These are phyloP conservation scores for Rhynchosporium graminicola DNA, from an alignment of 2,329 filamentous ascomycete species.

Conservation along the genomic window DNA sequence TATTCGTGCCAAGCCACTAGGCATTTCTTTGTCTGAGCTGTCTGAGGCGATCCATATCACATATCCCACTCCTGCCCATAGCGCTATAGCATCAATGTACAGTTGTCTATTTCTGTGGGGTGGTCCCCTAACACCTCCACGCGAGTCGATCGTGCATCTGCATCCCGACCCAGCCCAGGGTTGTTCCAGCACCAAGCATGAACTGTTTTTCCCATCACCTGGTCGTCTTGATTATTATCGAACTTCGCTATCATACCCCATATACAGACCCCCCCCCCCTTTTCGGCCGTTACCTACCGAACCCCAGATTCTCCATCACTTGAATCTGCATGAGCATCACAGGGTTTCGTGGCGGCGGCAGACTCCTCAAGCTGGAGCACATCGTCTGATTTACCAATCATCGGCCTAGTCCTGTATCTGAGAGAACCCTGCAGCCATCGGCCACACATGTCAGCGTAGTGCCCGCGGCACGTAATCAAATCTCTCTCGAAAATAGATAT, in stretches of 20 bases:
- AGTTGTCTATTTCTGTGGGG: slow-evolving; percentile 6
- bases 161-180: background rate
- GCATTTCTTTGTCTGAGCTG: background rate
- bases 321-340: slow-evolving; percentile 37
- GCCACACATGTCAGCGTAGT: slow-evolving; percentile 24
- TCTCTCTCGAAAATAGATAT: slow-evolving; percentile 32
- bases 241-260: slow-evolving; percentile 16
- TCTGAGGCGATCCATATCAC: background rate
- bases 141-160: slow-evolving; percentile 7
- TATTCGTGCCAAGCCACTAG: slow-evolving; percentile 12
- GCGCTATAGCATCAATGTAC: background rate
- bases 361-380: slow-evolving; percentile 26
- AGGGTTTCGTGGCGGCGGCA: slow-evolving; percentile 24
- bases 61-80: slow-evolving; percentile 7
- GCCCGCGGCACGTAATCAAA: slow-evolving; percentile 32
- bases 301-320: slow-evolving; percentile 35
- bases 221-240: slow-evolving; percentile 25
- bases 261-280: slow-evolving; percentile 31
- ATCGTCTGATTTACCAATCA: slow-evolving; percentile 37
- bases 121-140: background rate
- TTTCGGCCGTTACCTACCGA: slow-evolving; percentile 36
- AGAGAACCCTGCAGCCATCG: slow-evolving; percentile 21
- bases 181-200: slow-evolving; percentile 4
- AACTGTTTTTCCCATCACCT: slow-evolving; percentile 15
- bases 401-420: slow-evolving; percentile 16